Base-by-base conservation (phyloP, 129 eudicot genomes). In the Centella asiatica region DNA sequence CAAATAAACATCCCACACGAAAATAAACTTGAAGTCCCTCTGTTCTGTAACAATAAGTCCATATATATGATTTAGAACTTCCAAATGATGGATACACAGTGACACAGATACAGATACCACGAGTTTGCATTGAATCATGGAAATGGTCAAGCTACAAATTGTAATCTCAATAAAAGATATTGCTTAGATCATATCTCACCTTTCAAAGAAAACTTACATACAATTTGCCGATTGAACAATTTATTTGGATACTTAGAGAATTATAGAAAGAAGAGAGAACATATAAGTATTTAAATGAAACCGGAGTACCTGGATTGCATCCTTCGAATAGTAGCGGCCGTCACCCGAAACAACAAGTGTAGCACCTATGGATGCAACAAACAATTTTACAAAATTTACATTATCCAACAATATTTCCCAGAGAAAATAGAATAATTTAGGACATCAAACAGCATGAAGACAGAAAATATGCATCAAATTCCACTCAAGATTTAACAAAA, bases 261-360 rank as follows among this genome's bases (percentile, higher is more conserved):
- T 34, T 40, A 13, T 40, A 40, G 46, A 40, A 7, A 40, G 46
- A 40, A 40, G 46, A 40, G 13, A 40, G 13, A 40, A n/a, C n/a
- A n/a, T n/a, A n/a, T n/a, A n/a, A n/a, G n/a, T n/a, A n/a, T n/a
- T n/a, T n/a, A n/a, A n/a, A n/a, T n/a, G n/a, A n/a, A n/a, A n/a
- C n/a, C n/a, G 23, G 24, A 9, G 46, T 52, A 87, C 98, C 95
- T 87, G 98, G 65, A 90, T 78, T 14, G 98, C 95, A 60, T 87
- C 90, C 75, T 87, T 80, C 12, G 98, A 90, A 64, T n/a, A 90
- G 67, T 87, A 90, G 46, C 98, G 88, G 17, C 98, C 98, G 81
- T 90, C 98, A 75, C 98, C 98, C 44, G 98, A 90, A 57, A 90
- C 98, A 71, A 90, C 98, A 61, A 90, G 95, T 59, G 98, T 87